Base-by-base conservation (phyloP, 805 yeast genomes). In the Babjeviella inositovora region DNA sequence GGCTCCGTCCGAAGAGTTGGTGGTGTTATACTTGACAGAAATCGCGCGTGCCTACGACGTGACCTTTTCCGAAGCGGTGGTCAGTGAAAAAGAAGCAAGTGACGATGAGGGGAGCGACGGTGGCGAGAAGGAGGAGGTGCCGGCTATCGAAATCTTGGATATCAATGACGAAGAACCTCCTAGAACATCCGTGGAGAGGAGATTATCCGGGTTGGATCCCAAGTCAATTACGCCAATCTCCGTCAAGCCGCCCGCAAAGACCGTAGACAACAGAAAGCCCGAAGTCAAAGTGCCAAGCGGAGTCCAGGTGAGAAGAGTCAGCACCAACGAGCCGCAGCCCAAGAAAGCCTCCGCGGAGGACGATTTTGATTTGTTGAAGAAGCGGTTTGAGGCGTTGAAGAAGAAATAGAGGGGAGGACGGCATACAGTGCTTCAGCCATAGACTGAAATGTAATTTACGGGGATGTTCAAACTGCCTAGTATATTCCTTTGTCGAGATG, bases 1-100 rank as follows among this genome's bases (percentile, higher is more conserved):
- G 25, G 70, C 90, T 5, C 94, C 93, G 1, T 44, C 60, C 4
- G 59, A 55, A 20, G 68, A 59, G 13, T 53, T 82, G 26, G 90
- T 82, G 2, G 57, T 60, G 9, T 45, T 77, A 28, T 84, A 84
- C 37, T 51, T 84, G 30, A 53, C 62, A 25, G 95, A 82, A 38
- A 82, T 82, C 30, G 93, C 93, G 1, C 57, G 57, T 24, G 77
- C 93, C 0, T 82, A 84, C 38, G 59, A 62, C 12, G 90, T 72
- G 1, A 76, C 82, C 1, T 84, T 69, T 36, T 69, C 80, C 15
- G 73, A 69, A 8, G 41, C 70, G 27, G 32, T 31, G 11, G 39
- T 41, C n/a, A 45, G 38, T 6, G 34, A 25, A n/a, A 35, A 25
- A 8, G 45, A 32, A 4, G 34, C 27, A 3, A 45, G 36, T n/a